Base-by-base conservation (phyloP, 164 flowering plant species). In the Vitis rotundifolia region DNA sequence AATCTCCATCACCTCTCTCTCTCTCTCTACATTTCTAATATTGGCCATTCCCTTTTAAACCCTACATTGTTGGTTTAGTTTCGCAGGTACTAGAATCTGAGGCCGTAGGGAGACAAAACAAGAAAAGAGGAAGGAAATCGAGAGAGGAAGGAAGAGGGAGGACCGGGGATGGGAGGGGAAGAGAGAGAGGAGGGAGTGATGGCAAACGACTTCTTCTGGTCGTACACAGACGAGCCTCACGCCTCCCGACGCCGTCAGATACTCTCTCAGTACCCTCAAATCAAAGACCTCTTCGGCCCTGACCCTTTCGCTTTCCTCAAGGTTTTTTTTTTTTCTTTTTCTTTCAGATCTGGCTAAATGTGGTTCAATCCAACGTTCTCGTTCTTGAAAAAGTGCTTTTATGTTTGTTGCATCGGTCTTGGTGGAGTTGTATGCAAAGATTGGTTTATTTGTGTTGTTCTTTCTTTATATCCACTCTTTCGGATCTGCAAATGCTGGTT, bases 181-280 rank as follows among this genome's bases (percentile, higher is more conserved):
- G 85, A 69, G 10, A 63, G 62, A 52, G 87, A 81, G 61, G 88
- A 72, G 15, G 94, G 82, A 6, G 87, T 82, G 53, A 90, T 90
- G 93, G 88, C 89, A 14, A 69, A 75, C 0, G 93, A 89, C 70
- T 89, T 87, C 77, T 87, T 85, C 78, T 89, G 93, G 93, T 87
- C 90, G 0, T 87, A 89, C 70, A 89, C 90, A 0, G 93, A 89
- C 61, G 90, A 94, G 74, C 98, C 98, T 1, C 98, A 94, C 66
- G 98, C 98, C 70, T 82, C 93, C 2, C 77, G 98, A 26, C 73
- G 98, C 52, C 79, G 86, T 15, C 87, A 89, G 86, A 94, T 94
- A 76, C 97, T 92, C 81, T 84, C 97, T 73, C 80, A 86, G 54
- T 85, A 94, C 84, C 98, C 98, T 69, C 93, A 92, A 69, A 91